Base-by-base conservation (phyloP, 2,329 filamentous ascomycete genomes). In the Aphanoascus verrucosus region DNA sequence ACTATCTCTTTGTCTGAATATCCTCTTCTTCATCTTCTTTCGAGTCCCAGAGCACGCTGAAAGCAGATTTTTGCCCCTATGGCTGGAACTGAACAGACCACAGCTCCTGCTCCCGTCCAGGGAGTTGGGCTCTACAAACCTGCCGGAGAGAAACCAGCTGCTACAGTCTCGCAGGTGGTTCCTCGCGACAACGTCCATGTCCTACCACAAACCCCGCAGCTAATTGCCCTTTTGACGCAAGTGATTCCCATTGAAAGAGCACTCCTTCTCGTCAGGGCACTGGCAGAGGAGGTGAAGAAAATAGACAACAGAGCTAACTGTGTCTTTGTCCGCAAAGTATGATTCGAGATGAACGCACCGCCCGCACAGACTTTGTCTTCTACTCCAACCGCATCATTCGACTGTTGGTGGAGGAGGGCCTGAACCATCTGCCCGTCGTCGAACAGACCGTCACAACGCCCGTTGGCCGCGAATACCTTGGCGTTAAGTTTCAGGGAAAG, bases 361-460 rank as follows among this genome's bases (percentile, higher is more conserved):
- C 85, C 54, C 86, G 93, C 55, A 93, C 89, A 58, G 93, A 98
- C 71, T 98, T 98, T 69, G 96, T 98, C 67, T 98, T 98, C 74
- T 95, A 97, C 75, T 95, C 90, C 42, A 98, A 98, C 73, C 83
- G 93, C 56, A 97, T 98, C 68, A 97, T 97, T 68, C 88, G 93
- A 32, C 78, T 98, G 41, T 79, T 98, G 5, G 93, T 98, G 40
- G 93, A 98, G 71, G 93, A 98, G 72, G 93, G 93, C 3, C 77
- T 98, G 52, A 98, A 98, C 70, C 93, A 98, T 69, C 80, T 98
- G 41, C 93, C 93, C 1, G 88, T 94, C 15, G 83, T 94, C 50
- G 85, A 88, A 65, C 88, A 94, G 64, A 83, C 84, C 31, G 86
- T 98, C 64, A 94, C 85, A 41, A 97, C 93, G 5, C 93, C 93